A percentile compares a stretch with the other conserved stretches of the same genome.
Conservation (phyloP, 306 rosid genomes). For the Macrotyloma uniflorum region DNA sequence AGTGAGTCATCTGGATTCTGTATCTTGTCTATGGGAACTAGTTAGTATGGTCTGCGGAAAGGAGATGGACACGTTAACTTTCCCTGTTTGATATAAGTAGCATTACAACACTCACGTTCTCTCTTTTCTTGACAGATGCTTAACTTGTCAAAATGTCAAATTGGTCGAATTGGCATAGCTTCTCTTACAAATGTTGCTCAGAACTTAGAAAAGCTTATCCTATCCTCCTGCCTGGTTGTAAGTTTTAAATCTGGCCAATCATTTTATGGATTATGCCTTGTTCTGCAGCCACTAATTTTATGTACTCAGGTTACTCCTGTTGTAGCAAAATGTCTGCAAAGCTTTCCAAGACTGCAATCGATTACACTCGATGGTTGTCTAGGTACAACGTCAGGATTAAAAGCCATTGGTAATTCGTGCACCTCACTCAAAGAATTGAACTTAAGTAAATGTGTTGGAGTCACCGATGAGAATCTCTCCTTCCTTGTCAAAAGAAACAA, state of each 20-base stretch:
- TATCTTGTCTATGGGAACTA: neutral
- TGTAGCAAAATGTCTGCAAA: slow-evolving; percentile 58
- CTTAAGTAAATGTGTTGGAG: slow-evolving; percentile 64
- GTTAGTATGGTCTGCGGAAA: neutral
- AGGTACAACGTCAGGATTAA: slow-evolving; percentile 55
- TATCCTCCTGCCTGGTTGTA: slow-evolving; percentile 62
- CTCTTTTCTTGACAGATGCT: slow-evolving; percentile 49
- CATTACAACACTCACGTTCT: neutral
- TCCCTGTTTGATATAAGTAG: slow-evolving; percentile 24
- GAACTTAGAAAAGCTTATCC: slow-evolving; percentile 57
- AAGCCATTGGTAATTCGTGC: slow-evolving; percentile 50
- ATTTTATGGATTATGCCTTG: slow-evolving; percentile 22
- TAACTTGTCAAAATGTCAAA: slow-evolving; percentile 65
- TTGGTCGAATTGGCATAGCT: slow-evolving; percentile 64
- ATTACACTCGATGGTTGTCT: slow-evolving; percentile 64
- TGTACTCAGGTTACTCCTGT: slow-evolving; percentile 59
- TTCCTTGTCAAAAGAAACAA: slow-evolving; percentile 53
- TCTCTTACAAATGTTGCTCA: slow-evolving; percentile 60
- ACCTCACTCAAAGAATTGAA: slow-evolving; percentile 65
- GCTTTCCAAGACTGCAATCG: slow-evolving; percentile 47
- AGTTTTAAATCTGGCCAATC: slow-evolving; percentile 39
- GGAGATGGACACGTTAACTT: neutral
- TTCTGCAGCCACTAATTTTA: slow-evolving; percentile 9
- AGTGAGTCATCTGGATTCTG: neutral
- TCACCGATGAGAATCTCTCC: slow-evolving; percentile 62